Percentiles rank a stretch among this genome's conserved stretches.
phyloP scores from a whole-genome alignment of 1,284 basidiomycete genomes.

The Cerrena zonata region DNA sequence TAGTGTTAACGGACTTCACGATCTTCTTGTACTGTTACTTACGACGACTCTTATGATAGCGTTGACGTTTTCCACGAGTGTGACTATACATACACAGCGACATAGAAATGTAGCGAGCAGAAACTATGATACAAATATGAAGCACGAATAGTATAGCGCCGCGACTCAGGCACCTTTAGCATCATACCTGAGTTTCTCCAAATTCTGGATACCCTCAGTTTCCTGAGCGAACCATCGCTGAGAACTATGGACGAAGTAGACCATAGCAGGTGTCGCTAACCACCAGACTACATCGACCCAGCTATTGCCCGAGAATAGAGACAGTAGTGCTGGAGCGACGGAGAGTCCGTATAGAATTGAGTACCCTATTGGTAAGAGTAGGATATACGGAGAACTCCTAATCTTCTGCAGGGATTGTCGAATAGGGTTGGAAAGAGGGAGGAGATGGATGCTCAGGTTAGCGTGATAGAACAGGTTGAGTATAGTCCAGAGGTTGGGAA shows the following conservation, averaged over 20 bases:
- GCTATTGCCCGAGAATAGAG: constrained; percentile 14
- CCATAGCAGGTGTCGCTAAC: constrained; percentile 15
- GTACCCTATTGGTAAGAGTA: constrained; percentile 17
- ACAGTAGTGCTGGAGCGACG: constrained; percentile 17
- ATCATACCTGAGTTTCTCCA: constrained; percentile 24
- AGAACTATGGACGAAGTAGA: constrained; percentile 16
- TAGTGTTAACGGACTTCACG: no score
- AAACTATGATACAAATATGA: no score
- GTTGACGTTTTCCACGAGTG: no score
- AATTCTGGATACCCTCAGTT: constrained; percentile 17
- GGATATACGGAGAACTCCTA: constrained; percentile 5
- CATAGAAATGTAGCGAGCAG: no score
- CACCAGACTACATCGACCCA: constrained; percentile 25
- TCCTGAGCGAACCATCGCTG: constrained; percentile 19
- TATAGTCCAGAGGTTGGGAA: constrained; percentile 14
- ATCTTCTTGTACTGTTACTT: no score
- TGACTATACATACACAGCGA: no score
- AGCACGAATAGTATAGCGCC: no score
- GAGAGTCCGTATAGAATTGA: constrained; percentile 13
- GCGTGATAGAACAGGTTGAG: constrained; percentile 21
- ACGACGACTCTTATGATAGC: no score
- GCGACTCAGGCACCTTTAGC: constrained; percentile 22
- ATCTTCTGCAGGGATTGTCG: constrained; percentile 10
- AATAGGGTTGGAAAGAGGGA: constrained; percentile 12
- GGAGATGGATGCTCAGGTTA: constrained; percentile 16